phyloP scores from a whole-genome alignment of 768 basidiomycete genomes.

The Sistotremastrum suecicum region DNA sequence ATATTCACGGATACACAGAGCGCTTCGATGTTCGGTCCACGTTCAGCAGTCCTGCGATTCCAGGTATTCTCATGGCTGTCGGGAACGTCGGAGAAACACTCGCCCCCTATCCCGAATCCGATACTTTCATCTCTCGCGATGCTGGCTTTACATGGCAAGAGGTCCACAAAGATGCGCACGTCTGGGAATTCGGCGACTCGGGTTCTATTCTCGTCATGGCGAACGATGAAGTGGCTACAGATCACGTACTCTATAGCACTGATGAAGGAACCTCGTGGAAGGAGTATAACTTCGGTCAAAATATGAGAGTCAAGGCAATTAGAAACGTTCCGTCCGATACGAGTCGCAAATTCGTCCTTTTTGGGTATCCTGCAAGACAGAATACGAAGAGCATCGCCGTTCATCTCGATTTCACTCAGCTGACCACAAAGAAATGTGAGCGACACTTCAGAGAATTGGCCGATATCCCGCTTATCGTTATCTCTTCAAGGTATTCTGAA shows the following conservation, averaged over 20 bases:
- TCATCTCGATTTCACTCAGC: conserved; percentile 76
- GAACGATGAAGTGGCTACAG: conserved; percentile 89
- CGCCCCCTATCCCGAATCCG: conserved; percentile 68
- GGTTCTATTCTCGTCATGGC: conserved; percentile 88
- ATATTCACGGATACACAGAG: conserved; percentile 94
- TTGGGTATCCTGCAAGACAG: conserved; percentile 45
- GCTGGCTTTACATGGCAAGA: conserved; percentile 98
- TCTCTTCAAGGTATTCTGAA: conserved; percentile 45
- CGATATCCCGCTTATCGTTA: conserved; percentile 2
- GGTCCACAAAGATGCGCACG: conserved; percentile 93
- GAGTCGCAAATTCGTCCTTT: conserved; percentile 77
- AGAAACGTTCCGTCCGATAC: conserved; percentile 86
- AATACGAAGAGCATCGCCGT: conserved; percentile 43
- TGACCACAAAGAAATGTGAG: conserved; percentile 69
- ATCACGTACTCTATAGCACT: conserved; percentile 78
- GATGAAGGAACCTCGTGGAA: conserved; percentile 83
- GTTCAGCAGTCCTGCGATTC: conserved; percentile 82
- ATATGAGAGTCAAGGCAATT: conserved; percentile 60
- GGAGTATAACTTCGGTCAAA: conserved; percentile 75
- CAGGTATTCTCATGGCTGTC: conserved; percentile 90
- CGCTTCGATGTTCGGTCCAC: conserved; percentile 82
- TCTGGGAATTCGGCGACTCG: conserved; percentile 97
- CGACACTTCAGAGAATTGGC: conserved; percentile 3
- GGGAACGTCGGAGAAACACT: conserved; percentile 88
- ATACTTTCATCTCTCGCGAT: conserved; percentile 93